Evolutionary conservation across 352 stramenopile genomes (phyloP).

Genomic region (Globisporangium echinulatum): DNA sequence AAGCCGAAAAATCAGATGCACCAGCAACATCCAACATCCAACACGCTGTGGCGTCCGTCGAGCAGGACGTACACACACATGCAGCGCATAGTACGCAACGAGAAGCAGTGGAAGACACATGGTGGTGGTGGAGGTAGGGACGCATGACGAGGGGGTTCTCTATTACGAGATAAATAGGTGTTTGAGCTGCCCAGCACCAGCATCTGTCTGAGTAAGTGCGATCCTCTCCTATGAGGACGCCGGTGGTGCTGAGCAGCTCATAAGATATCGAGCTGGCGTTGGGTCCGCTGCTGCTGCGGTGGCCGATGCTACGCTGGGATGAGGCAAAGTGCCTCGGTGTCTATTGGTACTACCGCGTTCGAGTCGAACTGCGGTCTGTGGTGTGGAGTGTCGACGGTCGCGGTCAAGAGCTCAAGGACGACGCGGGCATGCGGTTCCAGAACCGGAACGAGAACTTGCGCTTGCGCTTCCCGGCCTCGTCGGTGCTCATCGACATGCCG

Average conservation of each 20-base stretch:
- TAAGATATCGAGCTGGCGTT: neutral
- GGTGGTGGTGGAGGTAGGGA: too few species aligned
- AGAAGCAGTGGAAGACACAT: too few species aligned
- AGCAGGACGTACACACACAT: neutral
- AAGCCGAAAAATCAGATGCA: neutral
- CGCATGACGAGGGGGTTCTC: neutral
- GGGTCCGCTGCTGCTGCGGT: neutral
- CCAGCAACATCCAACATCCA: too few species aligned
- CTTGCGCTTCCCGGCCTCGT: slow-evolving; percentile 48
- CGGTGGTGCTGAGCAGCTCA: neutral
- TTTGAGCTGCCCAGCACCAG: neutral
- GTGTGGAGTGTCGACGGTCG: neutral
- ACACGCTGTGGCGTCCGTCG: too few species aligned
- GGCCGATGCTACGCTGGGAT: neutral
- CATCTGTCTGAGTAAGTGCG: neutral
- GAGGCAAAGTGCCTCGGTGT: slow-evolving; percentile 1
- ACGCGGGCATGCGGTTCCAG: slow-evolving; percentile 25
- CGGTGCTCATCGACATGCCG: slow-evolving; percentile 48
- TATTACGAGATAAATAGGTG: slow-evolving; percentile 2
- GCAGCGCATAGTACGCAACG: neutral
- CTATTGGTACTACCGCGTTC: neutral
- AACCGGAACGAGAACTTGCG: slow-evolving; percentile 70
- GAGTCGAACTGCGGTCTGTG: neutral
- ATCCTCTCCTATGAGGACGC: neutral
- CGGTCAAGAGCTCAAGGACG: neutral